Conservation (phyloP, 164 flowering plant genomes). For the Vitis amurensis region DNA sequence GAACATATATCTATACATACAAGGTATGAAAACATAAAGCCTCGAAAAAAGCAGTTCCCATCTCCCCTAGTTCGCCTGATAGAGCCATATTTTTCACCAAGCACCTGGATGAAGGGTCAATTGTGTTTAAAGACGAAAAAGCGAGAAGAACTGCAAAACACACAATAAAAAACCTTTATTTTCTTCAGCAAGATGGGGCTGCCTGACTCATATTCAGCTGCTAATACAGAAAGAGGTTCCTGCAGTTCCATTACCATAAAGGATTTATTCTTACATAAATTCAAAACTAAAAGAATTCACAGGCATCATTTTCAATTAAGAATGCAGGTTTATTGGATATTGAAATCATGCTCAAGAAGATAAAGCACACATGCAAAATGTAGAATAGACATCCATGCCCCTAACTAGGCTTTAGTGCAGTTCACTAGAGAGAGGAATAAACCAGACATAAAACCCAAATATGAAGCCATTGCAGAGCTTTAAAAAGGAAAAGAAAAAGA, state of each 20-base stretch:
- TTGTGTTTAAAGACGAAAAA: background rate
- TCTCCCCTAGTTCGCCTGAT: conserved; percentile 96
- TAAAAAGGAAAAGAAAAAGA: no score
- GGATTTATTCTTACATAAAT: conserved; percentile 1
- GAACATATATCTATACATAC: conserved; percentile 36
- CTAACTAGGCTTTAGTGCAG: no score
- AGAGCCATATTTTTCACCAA: conserved; percentile 61
- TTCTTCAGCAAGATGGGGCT: conserved; percentile 78
- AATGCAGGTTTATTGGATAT: no score
- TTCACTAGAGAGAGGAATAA: no score
- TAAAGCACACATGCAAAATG: background rate
- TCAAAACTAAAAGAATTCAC: background rate
- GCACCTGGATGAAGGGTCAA: conserved; percentile 47
- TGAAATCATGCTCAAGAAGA: background rate
- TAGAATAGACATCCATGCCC: background rate
- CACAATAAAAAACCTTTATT: conserved; percentile 58
- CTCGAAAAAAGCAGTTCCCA: conserved; percentile 95
- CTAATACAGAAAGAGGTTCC: conserved; percentile 84
- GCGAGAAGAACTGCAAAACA: background rate
- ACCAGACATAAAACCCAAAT: no score
- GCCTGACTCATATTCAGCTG: conserved; percentile 82
- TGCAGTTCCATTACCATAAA: conserved; percentile 29
- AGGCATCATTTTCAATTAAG: no score
- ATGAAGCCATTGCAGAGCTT: no score
- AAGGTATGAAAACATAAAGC: conserved; percentile 95